Base-by-base conservation (phyloP, 768 basidiomycete species). In the Podaxis pistillaris region DNA sequence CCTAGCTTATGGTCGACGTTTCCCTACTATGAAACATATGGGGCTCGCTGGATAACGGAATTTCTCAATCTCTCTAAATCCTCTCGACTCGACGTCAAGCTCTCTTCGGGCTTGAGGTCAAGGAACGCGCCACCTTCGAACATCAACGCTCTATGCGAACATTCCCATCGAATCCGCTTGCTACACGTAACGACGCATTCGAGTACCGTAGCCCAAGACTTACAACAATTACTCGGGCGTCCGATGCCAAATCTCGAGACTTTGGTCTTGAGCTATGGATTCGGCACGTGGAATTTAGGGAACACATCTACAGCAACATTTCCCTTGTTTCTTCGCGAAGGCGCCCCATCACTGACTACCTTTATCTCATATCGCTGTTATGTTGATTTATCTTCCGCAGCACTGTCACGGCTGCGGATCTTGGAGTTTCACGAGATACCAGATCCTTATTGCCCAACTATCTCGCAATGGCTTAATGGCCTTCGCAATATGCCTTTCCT, bases 251-350 rank as follows among this genome's bases (percentile, higher is more conserved):
- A 22, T 3, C 58, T 60, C 17, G 15, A 51, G 33, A 40, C 58
- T 8, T 51, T 60, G 58, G n/a, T 38, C 19, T 24, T 60, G 50
- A 37, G 49, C n/a, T 52, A 60, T 51, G 50, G 58, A 7, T 51
- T 52, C 13, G 49, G 58, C 3, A 19, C 54, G 26, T 56, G 54
- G 54, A 51, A 51, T 7, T 17, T 60, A 17, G 36, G 37, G 13
- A 28, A 38, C 28, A 22, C 17, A 22, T 26, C 33, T 40, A 50
- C 26, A 11, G 58, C 58, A 22, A 17, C 33, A 7, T 38, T 60
- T 22, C 58, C 47, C 15, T 51, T 9, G 11, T 26, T 52, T 22
- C 49, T 60, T 24, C 49, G 2, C 6, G 36, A 9, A 2, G 36
- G 49, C 5, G 49, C 58, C 15, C 19, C 58, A 24, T 51, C 37